A percentile compares a stretch with the other conserved stretches of the same genome.
phyloP scores from a whole-genome alignment of 495 filamentous ascomycete genomes.

The Aspergillus baeticus region DNA sequence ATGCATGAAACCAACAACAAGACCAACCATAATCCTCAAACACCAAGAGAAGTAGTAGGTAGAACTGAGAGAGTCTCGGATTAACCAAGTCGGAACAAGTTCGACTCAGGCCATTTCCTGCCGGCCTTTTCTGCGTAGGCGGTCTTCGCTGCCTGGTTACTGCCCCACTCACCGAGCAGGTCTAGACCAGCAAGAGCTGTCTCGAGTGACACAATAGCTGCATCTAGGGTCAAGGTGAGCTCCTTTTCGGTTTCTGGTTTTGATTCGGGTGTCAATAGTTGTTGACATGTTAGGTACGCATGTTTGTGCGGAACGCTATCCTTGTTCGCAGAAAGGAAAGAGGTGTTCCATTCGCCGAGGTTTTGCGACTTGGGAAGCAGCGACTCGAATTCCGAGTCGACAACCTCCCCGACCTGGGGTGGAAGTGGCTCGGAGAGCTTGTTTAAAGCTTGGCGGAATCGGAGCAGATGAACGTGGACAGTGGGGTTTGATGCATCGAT shows the following conservation, averaged over 20 bases:
- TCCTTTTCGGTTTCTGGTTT: conserved; percentile 59
- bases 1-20: conserved; percentile 3
- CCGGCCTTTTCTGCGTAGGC: conserved; percentile 64
- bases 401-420: conserved; percentile 59
- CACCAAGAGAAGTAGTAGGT: background rate
- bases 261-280: conserved; percentile 56
- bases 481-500: conserved; percentile 71
- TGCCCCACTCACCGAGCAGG: conserved; percentile 60
- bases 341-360: conserved; percentile 65
- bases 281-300: conserved; percentile 58
- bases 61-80: background rate
- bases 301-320: conserved; percentile 62
- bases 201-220: conserved; percentile 52
- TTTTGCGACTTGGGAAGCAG: conserved; percentile 54
- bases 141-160: conserved; percentile 46
- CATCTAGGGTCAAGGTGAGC: conserved; percentile 55
- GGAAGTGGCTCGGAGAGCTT: conserved; percentile 53
- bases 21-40: conserved; percentile 4
- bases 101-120: conserved; percentile 70
- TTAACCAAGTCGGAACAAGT: conserved; percentile 48
- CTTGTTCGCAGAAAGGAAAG: conserved; percentile 62
- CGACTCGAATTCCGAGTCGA: conserved; percentile 64
- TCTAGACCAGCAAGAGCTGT: conserved; percentile 60
- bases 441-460: conserved; percentile 65
- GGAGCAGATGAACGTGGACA: conserved; percentile 71